Base-by-base conservation (phyloP, 2,329 filamentous ascomycete species). In the Tympanopsis confertula region DNA sequence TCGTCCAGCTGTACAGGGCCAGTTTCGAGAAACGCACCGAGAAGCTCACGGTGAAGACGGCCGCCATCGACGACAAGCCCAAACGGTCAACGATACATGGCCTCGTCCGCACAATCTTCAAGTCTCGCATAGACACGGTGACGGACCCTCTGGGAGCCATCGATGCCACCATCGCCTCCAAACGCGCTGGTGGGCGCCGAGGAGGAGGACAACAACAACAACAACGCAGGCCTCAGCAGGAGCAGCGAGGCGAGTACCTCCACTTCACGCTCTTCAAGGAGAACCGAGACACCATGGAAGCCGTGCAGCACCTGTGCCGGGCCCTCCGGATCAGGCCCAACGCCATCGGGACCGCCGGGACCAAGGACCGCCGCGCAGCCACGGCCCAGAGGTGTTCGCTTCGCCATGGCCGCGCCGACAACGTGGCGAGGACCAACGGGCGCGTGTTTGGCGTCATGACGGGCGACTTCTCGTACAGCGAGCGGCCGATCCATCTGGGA, bases 251-350 rank as follows among this genome's bases (percentile, higher is more conserved):
- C 14, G 81, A 87, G 36, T 91, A 86, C 55, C 64, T 94, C 13
- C 87, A 94, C 56, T 94, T 94, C 56, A 89, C 85, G 1, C 68
- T 95, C 37, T 93, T 89, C 72, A 95, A 95, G 62, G 88, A 94
- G 62, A 95, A 95, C 62, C 88, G 89, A 53, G 88, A 95, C 54
- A 95, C 88, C 1, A 93, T 94, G 84, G 88, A 95, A 49, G 81
- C 86, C 0, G 69, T 93, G 38, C 80, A 76, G 38, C 85, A 82
- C 50, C 71, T 95, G 29, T 75, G 80, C 1, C 81, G 81, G 32
- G 71, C 82, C 45, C 61, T 94, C 44, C 83, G 81, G 52, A 66
- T 84, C 45, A 87, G 84, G 54, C 68, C 73, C 19, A 83, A 88
- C 47, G 70, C 76, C 41, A 89, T 94, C 49, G 66, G 65, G 35